Conservation (phyloP, 352 stramenopile species). For the Phytopythium montanum region DNA sequence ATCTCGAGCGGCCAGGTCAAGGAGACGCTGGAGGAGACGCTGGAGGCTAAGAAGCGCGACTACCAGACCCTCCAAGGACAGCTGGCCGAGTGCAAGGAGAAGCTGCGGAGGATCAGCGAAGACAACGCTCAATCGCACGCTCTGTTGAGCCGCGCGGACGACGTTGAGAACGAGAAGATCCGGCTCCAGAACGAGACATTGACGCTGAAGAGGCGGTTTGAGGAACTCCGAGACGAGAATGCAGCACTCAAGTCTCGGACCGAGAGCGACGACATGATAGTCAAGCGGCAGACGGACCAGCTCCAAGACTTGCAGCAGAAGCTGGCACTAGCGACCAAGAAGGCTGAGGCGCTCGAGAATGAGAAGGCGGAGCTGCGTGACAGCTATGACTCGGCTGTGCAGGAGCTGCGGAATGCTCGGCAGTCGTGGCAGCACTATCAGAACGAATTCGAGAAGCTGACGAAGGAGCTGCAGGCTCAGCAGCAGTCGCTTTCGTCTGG, state of each 20-base stretch:
- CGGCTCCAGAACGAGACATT: slow-evolving; percentile 59
- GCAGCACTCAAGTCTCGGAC: slow-evolving; percentile 46
- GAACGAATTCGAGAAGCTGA: slow-evolving; percentile 70
- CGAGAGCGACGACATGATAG: slow-evolving; percentile 40
- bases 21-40: slow-evolving; percentile 32
- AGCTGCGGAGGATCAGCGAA: slow-evolving; percentile 35
- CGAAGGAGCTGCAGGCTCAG: slow-evolving; percentile 52
- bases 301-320: slow-evolving; percentile 47
- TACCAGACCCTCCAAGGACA: slow-evolving; percentile 33
- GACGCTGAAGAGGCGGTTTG: slow-evolving; percentile 45
- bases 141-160: slow-evolving; percentile 40
- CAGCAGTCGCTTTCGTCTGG: slow-evolving; percentile 58
- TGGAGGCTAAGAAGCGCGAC: slow-evolving; percentile 59
- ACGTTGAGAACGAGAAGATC: slow-evolving; percentile 66
- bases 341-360: slow-evolving; percentile 37
- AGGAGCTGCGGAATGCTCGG: slow-evolving; percentile 54
- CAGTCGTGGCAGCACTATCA: slow-evolving; percentile 69
- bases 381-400: slow-evolving; percentile 47
- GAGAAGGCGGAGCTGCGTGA: slow-evolving; percentile 45
- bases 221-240: slow-evolving; percentile 69
- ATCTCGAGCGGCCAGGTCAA: slow-evolving; percentile 33
- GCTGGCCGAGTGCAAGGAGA: slow-evolving; percentile 42
- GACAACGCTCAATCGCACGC: slow-evolving; percentile 34
- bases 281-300: slow-evolving; percentile 47
- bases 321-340: slow-evolving; percentile 23